These are phyloP conservation scores for Pisolithus orientalis DNA, from an alignment of 768 basidiomycete genomes.

Conservation along the genomic window DNA sequence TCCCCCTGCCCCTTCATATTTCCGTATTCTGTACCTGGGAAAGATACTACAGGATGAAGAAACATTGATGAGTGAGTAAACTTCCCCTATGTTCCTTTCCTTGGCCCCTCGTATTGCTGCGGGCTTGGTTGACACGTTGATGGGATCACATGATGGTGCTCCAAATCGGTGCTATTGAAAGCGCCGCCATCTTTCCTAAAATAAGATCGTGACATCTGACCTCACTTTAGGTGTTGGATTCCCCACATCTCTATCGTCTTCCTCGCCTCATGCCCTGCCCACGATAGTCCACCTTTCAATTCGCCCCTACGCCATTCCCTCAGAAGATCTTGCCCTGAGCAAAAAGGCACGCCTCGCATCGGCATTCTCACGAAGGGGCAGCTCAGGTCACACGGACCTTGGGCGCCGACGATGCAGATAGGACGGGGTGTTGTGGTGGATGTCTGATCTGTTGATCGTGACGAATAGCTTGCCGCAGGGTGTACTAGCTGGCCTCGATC, in stretches of 20 bases:
- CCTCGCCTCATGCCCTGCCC: slow-evolving; percentile 29
- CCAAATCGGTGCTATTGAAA: not conserved
- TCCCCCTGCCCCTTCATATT: slow-evolving; percentile 70
- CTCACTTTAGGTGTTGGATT: slow-evolving; percentile 24
- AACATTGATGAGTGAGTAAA: slow-evolving; percentile 53
- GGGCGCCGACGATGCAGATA: slow-evolving; percentile 15
- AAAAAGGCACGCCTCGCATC: slow-evolving; percentile 44
- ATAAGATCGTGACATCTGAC: slow-evolving; percentile 7
- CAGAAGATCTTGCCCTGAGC: slow-evolving; percentile 45
- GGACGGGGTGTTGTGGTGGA: slow-evolving; percentile 31
- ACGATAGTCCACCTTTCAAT: slow-evolving; percentile 77
- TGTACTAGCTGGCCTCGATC: too few relatives aligned
- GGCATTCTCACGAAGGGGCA: slow-evolving; percentile 22
- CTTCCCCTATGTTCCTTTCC: not conserved
- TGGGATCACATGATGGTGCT: slow-evolving; percentile 3
- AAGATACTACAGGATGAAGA: slow-evolving; percentile 84
- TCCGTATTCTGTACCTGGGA: slow-evolving; percentile 71
- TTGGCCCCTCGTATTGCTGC: too few relatives aligned
- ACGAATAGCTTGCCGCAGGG: too few relatives aligned
- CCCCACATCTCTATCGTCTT: slow-evolving; percentile 16
- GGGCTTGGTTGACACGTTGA: too few relatives aligned
- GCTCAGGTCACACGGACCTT: slow-evolving; percentile 2
- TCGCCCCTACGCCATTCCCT: slow-evolving; percentile 47
- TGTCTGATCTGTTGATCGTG: slow-evolving; percentile 33
- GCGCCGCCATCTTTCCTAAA: slow-evolving; percentile 21